Conservation (phyloP, 768 basidiomycete genomes). For the Kwoniella dejecticola region DNA sequence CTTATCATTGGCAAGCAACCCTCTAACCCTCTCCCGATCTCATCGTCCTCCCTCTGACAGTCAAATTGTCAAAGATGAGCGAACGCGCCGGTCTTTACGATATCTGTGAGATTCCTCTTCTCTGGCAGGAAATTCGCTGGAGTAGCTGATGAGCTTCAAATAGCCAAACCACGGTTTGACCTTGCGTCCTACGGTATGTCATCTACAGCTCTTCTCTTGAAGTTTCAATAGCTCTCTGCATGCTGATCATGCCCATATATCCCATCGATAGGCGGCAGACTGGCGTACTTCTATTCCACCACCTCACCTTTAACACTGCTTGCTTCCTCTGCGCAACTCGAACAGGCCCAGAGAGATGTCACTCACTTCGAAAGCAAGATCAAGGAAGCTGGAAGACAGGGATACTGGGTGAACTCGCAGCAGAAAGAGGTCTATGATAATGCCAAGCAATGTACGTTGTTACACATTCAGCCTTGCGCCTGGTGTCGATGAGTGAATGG, state of each 20-base stretch:
- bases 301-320: constrained; percentile 53
- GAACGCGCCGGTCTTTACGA: constrained; percentile 24
- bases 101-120: constrained; percentile 31
- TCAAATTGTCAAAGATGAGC: constrained; percentile 8
- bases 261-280: constrained; percentile 47
- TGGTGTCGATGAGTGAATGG: neutral
- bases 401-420: constrained; percentile 39
- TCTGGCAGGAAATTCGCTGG: neutral
- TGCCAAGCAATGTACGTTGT: constrained; percentile 47
- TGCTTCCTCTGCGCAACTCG: constrained; percentile 39
- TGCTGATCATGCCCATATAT: no score
- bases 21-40: neutral
- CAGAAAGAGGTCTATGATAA: constrained; percentile 42
- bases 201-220: neutral
- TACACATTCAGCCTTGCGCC: neutral
- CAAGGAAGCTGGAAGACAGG: constrained; percentile 47
- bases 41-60: neutral
- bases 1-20: neutral
- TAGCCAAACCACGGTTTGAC: constrained; percentile 50
- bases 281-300: constrained; percentile 52
- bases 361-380: constrained; percentile 44
- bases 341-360: constrained; percentile 47
- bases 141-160: constrained; percentile 3
- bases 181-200: constrained; percentile 45
- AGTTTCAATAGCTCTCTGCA: no score